Percentiles rank a stretch among this genome's conserved stretches.
Conservation (phyloP, 177 flowering plant species). For the Telopea speciosissima region DNA sequence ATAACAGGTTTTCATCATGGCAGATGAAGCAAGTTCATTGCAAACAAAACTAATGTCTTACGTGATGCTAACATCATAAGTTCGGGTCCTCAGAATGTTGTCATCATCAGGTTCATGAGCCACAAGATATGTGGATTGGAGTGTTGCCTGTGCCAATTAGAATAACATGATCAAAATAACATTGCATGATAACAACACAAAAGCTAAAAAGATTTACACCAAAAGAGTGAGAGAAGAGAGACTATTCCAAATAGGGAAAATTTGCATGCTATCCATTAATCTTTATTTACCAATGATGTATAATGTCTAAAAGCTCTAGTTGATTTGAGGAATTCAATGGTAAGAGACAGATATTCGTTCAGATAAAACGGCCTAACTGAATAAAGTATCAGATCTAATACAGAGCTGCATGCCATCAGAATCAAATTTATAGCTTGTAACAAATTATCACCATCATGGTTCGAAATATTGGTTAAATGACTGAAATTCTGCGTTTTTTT, state of each 20-base stretch:
- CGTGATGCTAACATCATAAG: conserved; percentile 99
- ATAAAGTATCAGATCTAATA: background rate
- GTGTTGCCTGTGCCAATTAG: conserved; percentile 68
- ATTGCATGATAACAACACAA: background rate
- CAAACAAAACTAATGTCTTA: conserved; percentile 30
- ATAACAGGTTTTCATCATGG: background rate
- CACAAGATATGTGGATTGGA: conserved; percentile 61
- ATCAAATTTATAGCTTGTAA: background rate
- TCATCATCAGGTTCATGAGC: conserved; percentile 96
- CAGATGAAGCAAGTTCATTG: background rate
- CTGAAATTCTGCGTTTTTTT: no score
- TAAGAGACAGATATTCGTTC: background rate
- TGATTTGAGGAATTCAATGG: background rate
- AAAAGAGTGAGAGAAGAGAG: background rate
- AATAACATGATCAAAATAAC: background rate
- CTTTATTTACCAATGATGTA: background rate
- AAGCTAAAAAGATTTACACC: background rate
- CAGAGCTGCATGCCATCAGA: background rate
- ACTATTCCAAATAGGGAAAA: background rate
- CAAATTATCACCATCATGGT: no score
- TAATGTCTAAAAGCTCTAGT: background rate
- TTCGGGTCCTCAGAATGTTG: conserved; percentile 81
- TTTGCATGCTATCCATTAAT: background rate
- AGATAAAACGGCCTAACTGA: no score
- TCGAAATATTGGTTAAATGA: no score